Evolutionary conservation across 2,329 filamentous ascomycete species (phyloP), one percentile per base, ranked within the genome.

Genomic region (Aspergillus ochraceoroseus): DNA sequence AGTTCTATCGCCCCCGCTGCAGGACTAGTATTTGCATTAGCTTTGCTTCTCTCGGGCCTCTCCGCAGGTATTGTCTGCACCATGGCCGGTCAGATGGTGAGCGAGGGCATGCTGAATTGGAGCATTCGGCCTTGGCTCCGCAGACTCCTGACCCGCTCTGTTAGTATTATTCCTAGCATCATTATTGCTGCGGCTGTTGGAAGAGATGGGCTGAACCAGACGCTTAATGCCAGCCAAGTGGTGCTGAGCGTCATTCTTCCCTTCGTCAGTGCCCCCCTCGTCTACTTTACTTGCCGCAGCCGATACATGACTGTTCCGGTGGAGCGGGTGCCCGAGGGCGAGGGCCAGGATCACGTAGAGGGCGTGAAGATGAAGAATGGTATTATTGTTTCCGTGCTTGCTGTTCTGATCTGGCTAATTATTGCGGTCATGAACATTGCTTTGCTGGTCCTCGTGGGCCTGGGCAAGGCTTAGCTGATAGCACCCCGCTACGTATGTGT

Each of bases 21-120:
- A 0, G 88, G 86, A 1, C 85, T 84, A 2, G 71, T 94, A n/a
- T 94, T 94, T 49, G 86, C 86, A 0, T 70, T 94, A 2, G 86
- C 87, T 0, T 70, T 94, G 1, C 74, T 94, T 0, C 76, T 94
- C 0, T 89, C 83, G 0, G 87, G 87, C 6, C 76, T 87, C 8
- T 86, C 82, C 0, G 87, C 87, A 0, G 87, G 87, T 4, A 86
- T 94, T 23, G 83, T 94, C 2, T 94, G 87, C 67, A 94, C 88
- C 1, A 92, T 94, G 52, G 78, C 87, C 0, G 87, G 87, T 0
- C 87, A 94, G 62, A 92, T 94, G 81, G 83, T 94, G 14, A 82
- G 80, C 47, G 87, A 94, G 61, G 87, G 87, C 5, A 85, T 87
- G 46, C 63, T 94, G 30, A 78, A 79, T 32, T 88, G 86, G 84